A percentile compares a stretch with the other conserved stretches of the same genome.
Evolutionary conservation across 176 grass and related monocot species (phyloP).

Genomic region (Olyra latifolia): DNA sequence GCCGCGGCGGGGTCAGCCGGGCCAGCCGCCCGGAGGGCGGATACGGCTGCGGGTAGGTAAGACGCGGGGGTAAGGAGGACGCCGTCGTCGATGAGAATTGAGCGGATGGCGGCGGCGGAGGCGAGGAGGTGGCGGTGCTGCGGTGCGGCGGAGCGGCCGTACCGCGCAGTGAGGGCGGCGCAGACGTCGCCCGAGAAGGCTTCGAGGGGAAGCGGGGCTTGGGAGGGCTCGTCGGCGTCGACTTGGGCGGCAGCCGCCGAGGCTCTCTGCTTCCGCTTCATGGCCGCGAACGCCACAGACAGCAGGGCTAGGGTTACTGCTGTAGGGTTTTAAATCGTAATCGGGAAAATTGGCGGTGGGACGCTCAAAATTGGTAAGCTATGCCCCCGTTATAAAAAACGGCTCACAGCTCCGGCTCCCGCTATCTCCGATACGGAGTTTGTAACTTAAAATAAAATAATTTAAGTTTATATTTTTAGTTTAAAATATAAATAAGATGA

Average conservation of each 20-base stretch:
- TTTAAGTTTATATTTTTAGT: too few species aligned
- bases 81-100: slow-evolving; percentile 76
- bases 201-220: slow-evolving; percentile 32
- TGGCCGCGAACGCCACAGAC: not conserved
- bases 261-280: slow-evolving; percentile 57
- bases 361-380: too few species aligned
- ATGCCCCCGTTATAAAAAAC: too few species aligned
- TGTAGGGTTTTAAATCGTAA: too few species aligned
- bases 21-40: slow-evolving; percentile 55
- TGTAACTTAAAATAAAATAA: too few species aligned
- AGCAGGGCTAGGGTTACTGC: too few species aligned
- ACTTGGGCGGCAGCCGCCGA: slow-evolving; percentile 16
- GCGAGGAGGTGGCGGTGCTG: slow-evolving; percentile 97
- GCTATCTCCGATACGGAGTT: too few species aligned
- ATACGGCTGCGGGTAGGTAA: slow-evolving; percentile 70
- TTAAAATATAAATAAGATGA: too few species aligned
- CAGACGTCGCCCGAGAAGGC: slow-evolving; percentile 70
- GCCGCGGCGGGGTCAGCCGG: slow-evolving; percentile 54
- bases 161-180: slow-evolving; percentile 70
- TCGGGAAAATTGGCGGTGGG: too few species aligned
- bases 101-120: slow-evolving; percentile 84
- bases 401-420: too few species aligned
- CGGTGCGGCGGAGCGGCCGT: slow-evolving; percentile 79
- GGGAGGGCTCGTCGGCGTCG: slow-evolving; percentile 41
- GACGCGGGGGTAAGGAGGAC: slow-evolving; percentile 49